Base-by-base conservation (phyloP, 768 basidiomycete species). In the Pisolithus tinctorius region DNA sequence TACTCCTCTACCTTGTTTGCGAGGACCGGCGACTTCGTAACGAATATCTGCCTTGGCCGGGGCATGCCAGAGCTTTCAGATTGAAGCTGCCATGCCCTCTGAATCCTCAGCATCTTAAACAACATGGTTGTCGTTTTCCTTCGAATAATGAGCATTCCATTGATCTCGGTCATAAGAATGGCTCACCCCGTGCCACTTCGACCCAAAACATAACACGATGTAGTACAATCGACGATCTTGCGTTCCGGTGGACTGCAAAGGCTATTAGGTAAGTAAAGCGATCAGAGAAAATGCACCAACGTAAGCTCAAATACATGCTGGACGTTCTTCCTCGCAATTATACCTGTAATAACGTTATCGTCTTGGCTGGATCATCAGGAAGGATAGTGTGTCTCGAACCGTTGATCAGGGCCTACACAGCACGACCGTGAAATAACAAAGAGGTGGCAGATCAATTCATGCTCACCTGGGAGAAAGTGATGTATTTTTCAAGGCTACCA, bases 111-210 rank as follows among this genome's bases (percentile, higher is more conserved):
- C 77, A 88, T 86, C 62, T 85, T 87, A 70, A 83, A 84, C 1
- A 88, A 68, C 76, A 88, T 86, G 0, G 84, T 83, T 0, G 86
- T 88, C 0, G 84, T 87, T 73, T 86, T 86, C 1, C 85, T 86
- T 39, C 13, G 17, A 6, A 42, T 55, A 31, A 31, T 31, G 30
- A 31, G 30, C 9, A 31, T 31, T 10, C 30, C 30, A 31, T 31
- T 2, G 10, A 31, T 31, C 9, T 31, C 9, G 30, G 30, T 31
- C 30, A 7, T 9, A 10, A 10, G 30, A 4, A 13, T 1, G 30
- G 29, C 16, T 16, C 57, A 85, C 86, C 86, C 86, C 0, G 86
- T 88, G 4, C 86, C 86, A 58, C 85, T 86, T 23, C 86, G 71
- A 0, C 86, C 84, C 9, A 85, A 62, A 31, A 86, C 82, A 60